Base-by-base conservation (phyloP, 257 asterid genomes). In the Ophiorrhiza pumila region DNA sequence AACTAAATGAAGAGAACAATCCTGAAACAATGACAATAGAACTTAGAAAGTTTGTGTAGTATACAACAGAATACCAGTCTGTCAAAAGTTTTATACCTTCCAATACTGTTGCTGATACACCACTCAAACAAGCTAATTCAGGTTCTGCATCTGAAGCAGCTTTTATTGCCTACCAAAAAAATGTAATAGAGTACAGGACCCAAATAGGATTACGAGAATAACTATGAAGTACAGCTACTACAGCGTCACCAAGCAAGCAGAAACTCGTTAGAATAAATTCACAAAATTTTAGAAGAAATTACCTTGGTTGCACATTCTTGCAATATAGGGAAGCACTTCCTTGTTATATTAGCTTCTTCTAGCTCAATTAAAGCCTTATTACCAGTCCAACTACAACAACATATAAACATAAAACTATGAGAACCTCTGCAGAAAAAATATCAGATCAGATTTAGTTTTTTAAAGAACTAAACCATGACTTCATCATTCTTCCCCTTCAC, bases 301-400 rank as follows among this genome's bases (percentile, higher is more conserved):
- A 95, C 99, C 96, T 89, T 88, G 72, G 82, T 81, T 65, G 96
- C 98, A 82, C 99, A 95, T 60, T 90, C 92, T 79, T 81, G 79
- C 80, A 95, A 77, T 76, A 87, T 87, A 32, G 92, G 80, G 78
- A 91, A 95, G 85, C 84, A 87, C 79, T 90, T 93, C 66, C 42
- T 72, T 42, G 97, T 80, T 72, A 95, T 69, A 80, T 87, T 89
- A 76, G 96, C 98, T 74, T 90, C 96, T 59, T 90, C 88, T 22
- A 95, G 88, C 89, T 95, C 99, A 74, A 82, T 81, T 68, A 85
- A 80, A 78, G 99, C 99, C 77, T 90, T 92, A 59, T 91, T 93
- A 74, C 99, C 99, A 68, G 91, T 89, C 99, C 99, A 95, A 82
- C 98, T 95, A 49, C 76, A 77, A 76, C 68, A 41, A 41, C 57